Evolutionary conservation across 495 filamentous ascomycete species (phyloP).

Genomic region (Neurospora africana): DNA sequence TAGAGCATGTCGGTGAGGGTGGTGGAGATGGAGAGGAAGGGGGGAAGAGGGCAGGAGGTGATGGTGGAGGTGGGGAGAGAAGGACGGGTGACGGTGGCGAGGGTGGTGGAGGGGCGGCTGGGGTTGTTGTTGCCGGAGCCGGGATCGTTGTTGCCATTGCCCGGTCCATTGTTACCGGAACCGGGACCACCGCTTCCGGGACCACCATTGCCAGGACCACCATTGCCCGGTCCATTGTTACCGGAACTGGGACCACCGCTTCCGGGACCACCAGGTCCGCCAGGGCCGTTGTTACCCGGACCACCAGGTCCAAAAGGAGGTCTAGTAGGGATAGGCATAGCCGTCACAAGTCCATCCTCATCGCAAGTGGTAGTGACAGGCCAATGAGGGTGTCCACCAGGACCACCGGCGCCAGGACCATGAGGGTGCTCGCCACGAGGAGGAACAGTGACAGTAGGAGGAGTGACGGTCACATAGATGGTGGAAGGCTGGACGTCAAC

Average conservation of each 20-base stretch:
- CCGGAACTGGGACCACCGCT: too few species aligned
- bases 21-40: background rate
- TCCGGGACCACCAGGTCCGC: background rate
- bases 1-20: constrained; percentile 2
- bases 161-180: too few species aligned
- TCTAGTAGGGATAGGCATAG: background rate
- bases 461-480: constrained; percentile 8
- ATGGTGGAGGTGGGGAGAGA: background rate
- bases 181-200: background rate
- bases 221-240: background rate
- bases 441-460: background rate
- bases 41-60: background rate
- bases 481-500: constrained; percentile 6
- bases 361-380: background rate
- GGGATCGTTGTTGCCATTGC: background rate
- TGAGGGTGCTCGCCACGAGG: background rate
- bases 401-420: background rate
- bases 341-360: background rate
- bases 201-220: background rate
- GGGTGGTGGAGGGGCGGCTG: background rate
- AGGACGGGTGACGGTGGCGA: background rate
- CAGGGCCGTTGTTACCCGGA: background rate
- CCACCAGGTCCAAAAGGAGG: background rate
- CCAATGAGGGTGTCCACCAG: background rate
- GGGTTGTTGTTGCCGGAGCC: background rate